Base-by-base conservation (phyloP, 1,284 basidiomycete species). In the Volvariella surrecta region DNA sequence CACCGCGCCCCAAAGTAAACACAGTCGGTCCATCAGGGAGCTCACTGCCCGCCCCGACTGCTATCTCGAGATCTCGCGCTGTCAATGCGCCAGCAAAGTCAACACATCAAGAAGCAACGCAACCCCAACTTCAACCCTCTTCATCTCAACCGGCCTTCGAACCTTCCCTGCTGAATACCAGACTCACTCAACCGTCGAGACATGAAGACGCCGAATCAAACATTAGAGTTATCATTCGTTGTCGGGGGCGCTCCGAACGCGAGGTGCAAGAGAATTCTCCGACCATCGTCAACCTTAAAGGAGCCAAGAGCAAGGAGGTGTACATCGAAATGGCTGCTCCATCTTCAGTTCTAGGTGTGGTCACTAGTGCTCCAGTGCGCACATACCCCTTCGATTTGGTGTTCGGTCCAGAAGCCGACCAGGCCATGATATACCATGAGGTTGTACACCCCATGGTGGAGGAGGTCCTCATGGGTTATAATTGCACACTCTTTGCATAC, bases 401-500 rank as follows among this genome's bases (percentile, higher is more conserved):
- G 8, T 97, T 96, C 66, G 95, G 96, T 1, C 92, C 94, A 17
- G 94, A 98, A 59, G 95, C 95, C 7, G 94, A 97, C 59, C 96
- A 99, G 58, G 82, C 88, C 22, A 79, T 93, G 75, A 76, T 99
- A 19, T 99, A 96, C 61, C 79, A 89, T 49, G 89, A 97, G 48
- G 94, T 98, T 30, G 95, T 96, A 30, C 79, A 78, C 47, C 90
- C 89, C 1, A 89, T 99, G 76, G 70, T 99, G 39, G 82, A 92
- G 39, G 90, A 99, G 60, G 94, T 99, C 31, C 64, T 98, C 40
- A 72, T 79, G 57, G 96, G 96, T 2, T 99, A 97, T 69, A 99
- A 99, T 58, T 99, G 96, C 59, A 99, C 96, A 0, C 73, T 99
- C 28, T 99, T 99, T 66, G 95, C 95, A 2, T 99, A 99, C 58